Base-by-base conservation (phyloP, 345 rosid genomes). In the Aethionema arabicum region DNA sequence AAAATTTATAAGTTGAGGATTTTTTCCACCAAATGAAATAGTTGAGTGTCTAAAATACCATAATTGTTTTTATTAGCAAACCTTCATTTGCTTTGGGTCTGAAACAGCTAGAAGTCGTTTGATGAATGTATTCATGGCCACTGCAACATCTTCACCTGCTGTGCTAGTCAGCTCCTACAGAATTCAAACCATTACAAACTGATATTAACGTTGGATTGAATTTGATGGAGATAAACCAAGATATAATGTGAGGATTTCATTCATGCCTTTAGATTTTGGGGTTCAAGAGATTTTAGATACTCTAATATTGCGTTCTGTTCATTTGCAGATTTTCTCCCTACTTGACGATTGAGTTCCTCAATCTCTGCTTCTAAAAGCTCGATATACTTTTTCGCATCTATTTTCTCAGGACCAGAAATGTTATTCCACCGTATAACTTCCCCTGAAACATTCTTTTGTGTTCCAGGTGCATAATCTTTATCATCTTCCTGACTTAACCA, bases 281-380 rank as follows among this genome's bases (percentile, higher is more conserved):
- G 99, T 72, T 93, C 95, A 6, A 93, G 97, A 65, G 92, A 68
- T 76, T 83, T 87, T 13, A 90, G 90, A 71, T 82, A 93, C 61
- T 93, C 97, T 79, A 93, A 72, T 60, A 93, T 78, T 32, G 85
- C 99, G 63, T 93, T 93, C 55, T 79, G 86, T 51, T 87, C 92
- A 69, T 70, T 75, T 6, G 77, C 69, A 53, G 90, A 72, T 70
- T 82, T 87, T 74, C 85, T 72, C 40, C 82, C 88, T 5, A 90
- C 88, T 76, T 85, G 95, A 59, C 59, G 69, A 63, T 87, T 93
- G 37, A 90, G 74, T 71, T 93, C 96, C 70, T 90, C 97, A 14
- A 93, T 85, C 79, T 93, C 97, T 30, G 95, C 95, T 78, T 93
- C 99, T 8, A 93, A 90, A 59, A 93, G 72, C 72, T 93, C 96